Percentiles rank a stretch among this genome's conserved stretches.
Conservation (phyloP, 257 asterid genomes). For the Ilex asprella region DNA sequence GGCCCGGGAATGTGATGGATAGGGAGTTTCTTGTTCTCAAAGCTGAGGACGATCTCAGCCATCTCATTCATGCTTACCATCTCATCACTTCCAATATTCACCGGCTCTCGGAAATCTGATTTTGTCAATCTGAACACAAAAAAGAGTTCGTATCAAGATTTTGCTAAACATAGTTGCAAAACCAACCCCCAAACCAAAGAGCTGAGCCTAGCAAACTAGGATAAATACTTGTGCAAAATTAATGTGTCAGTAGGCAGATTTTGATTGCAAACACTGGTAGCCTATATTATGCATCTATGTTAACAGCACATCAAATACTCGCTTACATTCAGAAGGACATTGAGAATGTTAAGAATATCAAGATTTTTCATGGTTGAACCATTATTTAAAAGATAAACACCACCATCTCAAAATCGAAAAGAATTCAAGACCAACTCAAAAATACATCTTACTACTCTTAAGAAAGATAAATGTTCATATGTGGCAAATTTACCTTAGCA, state of each 20-base stretch:
- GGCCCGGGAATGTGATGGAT: constrained; percentile 88
- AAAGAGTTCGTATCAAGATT: background rate
- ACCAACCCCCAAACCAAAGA: background rate
- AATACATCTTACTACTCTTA: too few species aligned
- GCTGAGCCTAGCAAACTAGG: background rate
- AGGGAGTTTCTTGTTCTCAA: constrained; percentile 66
- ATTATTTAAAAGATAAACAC: too few species aligned
- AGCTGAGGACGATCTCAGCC: constrained; percentile 85
- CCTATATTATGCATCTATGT: too few species aligned
- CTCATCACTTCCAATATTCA: constrained; percentile 87
- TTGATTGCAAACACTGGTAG: too few species aligned
- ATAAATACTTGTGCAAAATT: too few species aligned
- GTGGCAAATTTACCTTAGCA: constrained; percentile 46
- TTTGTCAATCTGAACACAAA: constrained; percentile 52
- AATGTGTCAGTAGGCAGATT: too few species aligned
- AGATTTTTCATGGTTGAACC: too few species aligned
- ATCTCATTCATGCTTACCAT: constrained; percentile 97
- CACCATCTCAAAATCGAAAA: too few species aligned
- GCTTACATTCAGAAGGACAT: too few species aligned
- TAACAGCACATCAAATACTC: too few species aligned
- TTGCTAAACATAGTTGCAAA: background rate
- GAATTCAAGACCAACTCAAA: too few species aligned
- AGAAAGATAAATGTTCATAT: background rate
- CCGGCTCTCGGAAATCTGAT: constrained; percentile 89
- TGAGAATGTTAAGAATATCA: too few species aligned